Evolutionary conservation across 768 basidiomycete species (phyloP).

Genomic region (Mycena vitilis): DNA sequence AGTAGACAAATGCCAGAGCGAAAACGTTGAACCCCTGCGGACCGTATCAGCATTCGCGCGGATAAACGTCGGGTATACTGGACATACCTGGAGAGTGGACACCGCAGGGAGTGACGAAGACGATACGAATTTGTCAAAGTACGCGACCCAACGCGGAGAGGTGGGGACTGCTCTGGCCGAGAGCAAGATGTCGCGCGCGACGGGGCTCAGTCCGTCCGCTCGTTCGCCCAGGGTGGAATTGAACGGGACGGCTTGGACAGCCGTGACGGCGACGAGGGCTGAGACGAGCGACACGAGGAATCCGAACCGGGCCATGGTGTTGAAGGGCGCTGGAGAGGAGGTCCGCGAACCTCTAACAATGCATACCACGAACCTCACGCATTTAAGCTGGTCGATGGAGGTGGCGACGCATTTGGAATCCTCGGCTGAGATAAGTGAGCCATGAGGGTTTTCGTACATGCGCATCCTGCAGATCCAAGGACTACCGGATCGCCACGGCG

Average conservation of each 20-base stretch:
- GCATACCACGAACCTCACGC: too few species aligned
- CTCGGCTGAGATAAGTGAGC: too few species aligned
- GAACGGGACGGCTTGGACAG: constrained; percentile 18
- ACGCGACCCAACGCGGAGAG: constrained; percentile 27
- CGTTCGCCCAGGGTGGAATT: constrained; percentile 23
- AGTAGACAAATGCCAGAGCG: constrained; percentile 30
- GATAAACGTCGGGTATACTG: constrained; percentile 6
- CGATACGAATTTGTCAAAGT: constrained; percentile 34
- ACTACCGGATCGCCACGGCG: too few species aligned
- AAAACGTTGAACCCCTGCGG: constrained; percentile 32
- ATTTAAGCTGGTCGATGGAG: too few species aligned
- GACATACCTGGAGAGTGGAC: constrained; percentile 9
- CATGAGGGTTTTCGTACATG: too few species aligned
- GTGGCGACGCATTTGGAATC: too few species aligned
- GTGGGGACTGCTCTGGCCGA: constrained; percentile 25
- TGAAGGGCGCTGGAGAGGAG: too few species aligned
- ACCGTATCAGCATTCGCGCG: constrained; percentile 17
- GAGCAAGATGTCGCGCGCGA: constrained; percentile 29
- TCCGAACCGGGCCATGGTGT: constrained; percentile 25
- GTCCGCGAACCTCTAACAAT: too few species aligned
- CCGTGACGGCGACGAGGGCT: constrained; percentile 19
- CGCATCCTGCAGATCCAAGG: too few species aligned
- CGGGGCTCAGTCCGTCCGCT: constrained; percentile 25
- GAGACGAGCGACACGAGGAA: constrained; percentile 33
- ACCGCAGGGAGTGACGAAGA: constrained; percentile 23